Evolutionary conservation across 768 basidiomycete species (phyloP).

Genomic region (Leucosporidium creatinivorum): DNA sequence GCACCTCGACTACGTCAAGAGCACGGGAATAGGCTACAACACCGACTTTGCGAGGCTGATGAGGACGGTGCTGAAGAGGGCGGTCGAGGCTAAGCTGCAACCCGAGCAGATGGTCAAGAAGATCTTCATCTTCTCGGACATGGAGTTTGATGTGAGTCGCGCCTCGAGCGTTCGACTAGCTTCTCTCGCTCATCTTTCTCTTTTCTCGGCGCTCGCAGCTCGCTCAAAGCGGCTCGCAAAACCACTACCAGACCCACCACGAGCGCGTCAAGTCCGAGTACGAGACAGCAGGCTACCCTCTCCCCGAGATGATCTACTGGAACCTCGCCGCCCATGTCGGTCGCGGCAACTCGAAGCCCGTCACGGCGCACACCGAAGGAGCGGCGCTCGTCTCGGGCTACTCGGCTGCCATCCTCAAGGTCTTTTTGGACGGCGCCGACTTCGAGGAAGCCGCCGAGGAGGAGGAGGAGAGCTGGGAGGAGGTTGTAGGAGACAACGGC

Average conservation of each 20-base stretch:
- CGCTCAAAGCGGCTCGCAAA: background rate
- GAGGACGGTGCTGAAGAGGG: conserved; percentile 57
- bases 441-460: conserved; percentile 26
- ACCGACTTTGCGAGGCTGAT: conserved; percentile 61
- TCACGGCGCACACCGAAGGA: conserved; percentile 52
- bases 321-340: conserved; percentile 44
- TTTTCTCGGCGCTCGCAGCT: too few species aligned
- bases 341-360: conserved; percentile 45
- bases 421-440: conserved; percentile 55
- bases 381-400: conserved; percentile 66
- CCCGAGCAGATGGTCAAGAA: conserved; percentile 68
- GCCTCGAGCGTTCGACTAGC: background rate
- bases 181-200: too few species aligned
- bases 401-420: conserved; percentile 61
- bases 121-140: conserved; percentile 67
- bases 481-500: conserved; percentile 22
- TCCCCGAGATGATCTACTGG: conserved; percentile 71
- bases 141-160: conserved; percentile 60
- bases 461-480: conserved; percentile 46
- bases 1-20: conserved; percentile 28
- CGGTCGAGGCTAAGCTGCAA: conserved; percentile 52
- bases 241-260: conserved; percentile 49
- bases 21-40: conserved; percentile 51
- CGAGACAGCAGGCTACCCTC: conserved; percentile 56
- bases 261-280: conserved; percentile 54